A percentile compares a stretch with the other conserved stretches of the same genome.
Evolutionary conservation across 306 rosid species (phyloP).

Genomic region (Elaeagnus macrophylla): DNA sequence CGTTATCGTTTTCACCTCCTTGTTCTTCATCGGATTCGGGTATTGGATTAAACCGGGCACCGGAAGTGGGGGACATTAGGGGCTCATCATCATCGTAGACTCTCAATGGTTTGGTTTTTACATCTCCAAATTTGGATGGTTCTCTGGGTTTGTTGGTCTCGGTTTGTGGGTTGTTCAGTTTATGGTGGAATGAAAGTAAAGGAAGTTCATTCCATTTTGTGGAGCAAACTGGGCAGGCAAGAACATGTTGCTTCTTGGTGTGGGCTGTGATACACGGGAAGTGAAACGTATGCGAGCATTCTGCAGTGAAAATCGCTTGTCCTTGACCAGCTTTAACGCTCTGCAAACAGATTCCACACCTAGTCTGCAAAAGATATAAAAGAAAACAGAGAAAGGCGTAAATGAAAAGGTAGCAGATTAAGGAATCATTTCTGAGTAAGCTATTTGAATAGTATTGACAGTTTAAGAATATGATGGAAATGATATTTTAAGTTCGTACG

Average conservation of each 20-base stretch:
- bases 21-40: slow-evolving; percentile 65
- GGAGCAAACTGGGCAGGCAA: slow-evolving; percentile 71
- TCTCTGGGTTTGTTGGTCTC: slow-evolving; percentile 2
- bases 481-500: no score
- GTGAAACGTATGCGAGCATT: slow-evolving; percentile 88
- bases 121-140: slow-evolving; percentile 21
- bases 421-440: not conserved
- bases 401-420: not conserved
- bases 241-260: slow-evolving; percentile 44
- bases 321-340: slow-evolving; percentile 84
- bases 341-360: slow-evolving; percentile 83
- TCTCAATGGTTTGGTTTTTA: slow-evolving; percentile 40
- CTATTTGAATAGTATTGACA: not conserved
- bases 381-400: not conserved
- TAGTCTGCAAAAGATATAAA: slow-evolving; percentile 38
- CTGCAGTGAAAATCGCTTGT: slow-evolving; percentile 90
- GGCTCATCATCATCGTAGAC: slow-evolving; percentile 90
- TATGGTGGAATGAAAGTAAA: slow-evolving; percentile 33
- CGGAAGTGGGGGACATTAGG: slow-evolving; percentile 55
- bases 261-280: slow-evolving; percentile 73
- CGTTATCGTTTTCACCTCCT: slow-evolving; percentile 27
- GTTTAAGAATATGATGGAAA: no score
- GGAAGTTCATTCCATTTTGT: slow-evolving; percentile 76
- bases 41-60: slow-evolving; percentile 69
- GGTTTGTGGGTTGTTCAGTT: slow-evolving; percentile 6